Evolutionary conservation across 2,329 filamentous ascomycete genomes (phyloP), one percentile per base, ranked within the genome.

Genomic region (Hymenoscyphus scutula): DNA sequence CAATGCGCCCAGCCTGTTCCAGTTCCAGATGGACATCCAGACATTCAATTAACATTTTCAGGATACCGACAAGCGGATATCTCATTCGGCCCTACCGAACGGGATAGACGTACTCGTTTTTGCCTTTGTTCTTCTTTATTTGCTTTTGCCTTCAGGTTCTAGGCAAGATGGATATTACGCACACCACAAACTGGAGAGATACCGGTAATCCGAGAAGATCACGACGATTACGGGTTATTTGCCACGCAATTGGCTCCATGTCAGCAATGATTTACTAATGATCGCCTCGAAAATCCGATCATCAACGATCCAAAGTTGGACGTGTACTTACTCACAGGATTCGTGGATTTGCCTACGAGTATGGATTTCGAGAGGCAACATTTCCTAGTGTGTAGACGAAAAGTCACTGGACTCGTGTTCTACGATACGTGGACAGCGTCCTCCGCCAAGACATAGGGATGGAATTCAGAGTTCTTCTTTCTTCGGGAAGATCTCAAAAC

Each of bases 121-220:
- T 17, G 13, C 8, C 19, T 41, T 41, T 11, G 38, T 19, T 1
- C 19, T 19, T 19, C n/a, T n/a, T n/a, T n/a, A n/a, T n/a, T n/a
- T 19, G n/a, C 10, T 3, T 19, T 23, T 48, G 41, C 41, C 41
- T 48, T 48, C 41, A 48, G n/a, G n/a, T n/a, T n/a, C n/a, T n/a
- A 48, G 41, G 41, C 41, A 48, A 23, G 41, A 45, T 11, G n/a
- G n/a, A 48, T 48, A 48, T 48, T 48, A 48, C 41, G 41, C 41
- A 48, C n/a, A 8, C 19, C n/a, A 8, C 32, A 34, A 34, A 8
- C 23, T 10, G n/a, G 23, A 19, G 41, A 48, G 11, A 23, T 10
- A 48, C n/a, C n/a, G n/a, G n/a, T n/a, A n/a, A 48, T 23, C n/a
- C 8, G 41, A 48, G 41, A 48, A 48, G 41, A 48, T 48, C 41